Evolutionary conservation across 1,284 basidiomycete genomes (phyloP), one percentile per base, ranked within the genome.

Genomic region (Ustanciosporium gigantosporum): DNA sequence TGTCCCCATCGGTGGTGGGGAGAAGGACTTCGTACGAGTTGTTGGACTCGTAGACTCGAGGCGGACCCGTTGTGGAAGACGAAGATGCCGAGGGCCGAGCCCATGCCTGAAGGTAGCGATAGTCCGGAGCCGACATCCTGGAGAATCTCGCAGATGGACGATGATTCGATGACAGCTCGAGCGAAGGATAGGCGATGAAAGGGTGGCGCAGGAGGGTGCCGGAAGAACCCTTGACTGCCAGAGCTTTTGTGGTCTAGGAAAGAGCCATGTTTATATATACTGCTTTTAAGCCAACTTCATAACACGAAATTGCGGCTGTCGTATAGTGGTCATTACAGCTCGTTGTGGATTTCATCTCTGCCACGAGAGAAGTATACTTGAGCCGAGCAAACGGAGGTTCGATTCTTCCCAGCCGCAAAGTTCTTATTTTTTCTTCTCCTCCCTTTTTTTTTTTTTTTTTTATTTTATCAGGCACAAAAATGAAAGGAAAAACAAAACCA

Each of bases 81-180:
- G 17, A 4, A 4, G 60, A 51, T n/a, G 47, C 27, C 5, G 51
- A 49, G 15, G 57, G 52, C 14, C 58, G 49, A 29, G 52, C 56
- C 66, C 66, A 68, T 14, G 61, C 61, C 40, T 68, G 58, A 21
- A 68, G 41, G 27, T 68, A 68, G 43, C 66, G 62, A 29, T 58
- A 59, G 52, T 68, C 62, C n/a, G 66, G 57, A 19, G 40, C 46
- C 24, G 55, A 49, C 52, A 64, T 57, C 14, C 14, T 19, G 32
- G 14, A n/a, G n/a, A n/a, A n/a, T n/a, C n/a, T n/a, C n/a, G n/a
- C n/a, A n/a, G n/a, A n/a, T n/a, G n/a, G n/a, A n/a, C n/a, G n/a
- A n/a, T n/a, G n/a, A n/a, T n/a, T n/a, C n/a, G n/a, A n/a, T n/a
- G n/a, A n/a, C n/a, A n/a, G n/a, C n/a, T n/a, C n/a, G n/a, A n/a